Conservation (phyloP, 345 rosid species). For the Citrus trifoliata region DNA sequence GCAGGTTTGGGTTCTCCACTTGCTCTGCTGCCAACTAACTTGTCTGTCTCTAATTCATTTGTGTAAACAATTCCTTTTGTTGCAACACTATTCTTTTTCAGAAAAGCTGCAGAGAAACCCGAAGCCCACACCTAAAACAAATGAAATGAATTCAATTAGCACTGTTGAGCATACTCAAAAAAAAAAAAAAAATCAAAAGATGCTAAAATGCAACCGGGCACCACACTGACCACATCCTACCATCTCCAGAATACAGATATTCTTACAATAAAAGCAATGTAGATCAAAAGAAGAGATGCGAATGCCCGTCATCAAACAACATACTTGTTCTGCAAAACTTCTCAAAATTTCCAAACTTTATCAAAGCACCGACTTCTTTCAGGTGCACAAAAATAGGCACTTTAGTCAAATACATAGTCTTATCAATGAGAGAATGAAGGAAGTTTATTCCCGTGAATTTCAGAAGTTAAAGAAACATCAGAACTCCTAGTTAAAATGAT, state of each 20-base stretch:
- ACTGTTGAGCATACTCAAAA: not conserved
- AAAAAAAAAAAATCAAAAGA: not conserved
- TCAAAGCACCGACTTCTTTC: not conserved
- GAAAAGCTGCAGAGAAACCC: conserved; percentile 93
- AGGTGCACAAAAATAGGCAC: not conserved
- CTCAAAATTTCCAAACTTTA: not conserved
- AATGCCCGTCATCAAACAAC: not conserved
- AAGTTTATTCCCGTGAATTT: not conserved
- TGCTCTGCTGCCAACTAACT: conserved; percentile 24
- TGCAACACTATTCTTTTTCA: conserved; percentile 83
- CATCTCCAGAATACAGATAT: not conserved
- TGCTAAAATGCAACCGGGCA: not conserved
- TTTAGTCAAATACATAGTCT: not conserved
- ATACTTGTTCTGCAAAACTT: not conserved
- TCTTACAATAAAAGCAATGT: not conserved
- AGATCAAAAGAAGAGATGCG: not conserved
- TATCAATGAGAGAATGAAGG: not conserved
- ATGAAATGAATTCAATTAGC: conserved; percentile 4
- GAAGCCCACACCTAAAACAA: conserved; percentile 90
- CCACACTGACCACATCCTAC: not conserved
- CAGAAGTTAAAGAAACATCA: not conserved
- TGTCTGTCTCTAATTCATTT: conserved; percentile 27
- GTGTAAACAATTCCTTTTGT: conserved; percentile 49
- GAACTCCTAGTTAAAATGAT: not conserved
- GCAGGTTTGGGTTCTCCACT: conserved; percentile 60